Conservation (phyloP, 176 grass and related monocot genomes). For the Coix lacrymajobi region DNA sequence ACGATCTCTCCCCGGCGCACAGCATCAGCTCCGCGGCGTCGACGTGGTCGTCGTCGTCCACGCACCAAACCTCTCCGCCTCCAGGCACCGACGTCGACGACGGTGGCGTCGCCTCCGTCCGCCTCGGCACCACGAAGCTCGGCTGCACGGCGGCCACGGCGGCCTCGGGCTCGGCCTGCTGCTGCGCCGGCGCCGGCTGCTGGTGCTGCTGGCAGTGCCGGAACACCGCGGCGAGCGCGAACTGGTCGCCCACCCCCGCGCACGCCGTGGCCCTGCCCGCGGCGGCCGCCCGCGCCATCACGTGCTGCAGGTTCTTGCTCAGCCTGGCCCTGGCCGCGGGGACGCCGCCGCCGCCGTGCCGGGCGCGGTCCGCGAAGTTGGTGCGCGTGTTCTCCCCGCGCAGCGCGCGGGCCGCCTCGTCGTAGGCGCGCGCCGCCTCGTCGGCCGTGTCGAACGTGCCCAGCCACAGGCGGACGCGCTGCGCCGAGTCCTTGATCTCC, state of each 20-base stretch:
- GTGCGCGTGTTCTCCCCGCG: constrained; percentile 51
- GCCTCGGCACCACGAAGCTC: constrained; percentile 60
- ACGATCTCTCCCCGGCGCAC: constrained; percentile 11
- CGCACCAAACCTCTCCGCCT: background rate
- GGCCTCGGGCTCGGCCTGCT: background rate
- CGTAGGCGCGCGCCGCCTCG: constrained; percentile 68
- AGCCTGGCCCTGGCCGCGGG: constrained; percentile 28
- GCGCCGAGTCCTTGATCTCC: constrained; percentile 69
- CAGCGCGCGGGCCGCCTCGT: constrained; percentile 55
- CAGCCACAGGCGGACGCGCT: constrained; percentile 66
- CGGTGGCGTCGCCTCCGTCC: constrained; percentile 18
- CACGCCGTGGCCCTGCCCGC: constrained; percentile 12
- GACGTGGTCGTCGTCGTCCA: background rate
- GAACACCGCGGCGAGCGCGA: constrained; percentile 58
- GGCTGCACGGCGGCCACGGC: constrained; percentile 38
- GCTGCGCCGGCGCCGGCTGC: background rate
- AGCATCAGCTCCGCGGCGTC: background rate
- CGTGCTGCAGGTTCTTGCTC: constrained; percentile 45
- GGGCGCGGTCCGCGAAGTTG: constrained; percentile 40
- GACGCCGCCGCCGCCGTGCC: background rate
- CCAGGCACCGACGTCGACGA: background rate
- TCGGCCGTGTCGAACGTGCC: constrained; percentile 78
- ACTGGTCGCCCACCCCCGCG: constrained; percentile 34
- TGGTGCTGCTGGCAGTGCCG: constrained; percentile 9
- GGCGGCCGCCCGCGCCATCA: constrained; percentile 41